Base-by-base conservation (phyloP, 2,329 filamentous ascomycete genomes). In the Ophidiomyces ophidiicola region DNA sequence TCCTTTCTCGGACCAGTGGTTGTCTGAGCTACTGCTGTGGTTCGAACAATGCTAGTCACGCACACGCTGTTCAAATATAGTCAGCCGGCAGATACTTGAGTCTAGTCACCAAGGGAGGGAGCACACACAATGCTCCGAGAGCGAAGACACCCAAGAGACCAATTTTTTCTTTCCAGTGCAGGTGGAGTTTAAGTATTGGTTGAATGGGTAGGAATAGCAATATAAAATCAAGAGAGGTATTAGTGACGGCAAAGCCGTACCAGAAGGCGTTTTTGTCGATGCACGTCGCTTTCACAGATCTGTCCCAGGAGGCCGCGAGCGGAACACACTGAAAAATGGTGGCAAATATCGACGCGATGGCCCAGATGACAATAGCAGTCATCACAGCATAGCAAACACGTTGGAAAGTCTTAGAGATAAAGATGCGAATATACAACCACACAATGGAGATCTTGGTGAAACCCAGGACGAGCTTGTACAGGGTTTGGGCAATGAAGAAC, bases 401-500 rank as follows among this genome's bases (percentile, higher is more conserved):
- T 53, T 60, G 64, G 32, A 72, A 72, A 53, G 59, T 64, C 26
- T 35, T 18, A 11, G 42, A 55, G 15, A 67, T 55, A 42, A 74
- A 74, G 32, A 73, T 70, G 19, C 69, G 67, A 17, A 70, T 66
- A 46, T 73, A 74, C 12, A 74, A 60, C 3, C 70, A 54, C 5
- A 73, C 52, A 37, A 72, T 69, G 2, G 70, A 71, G 1, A 62
- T 53, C 46, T 74, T 74, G 2, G 67, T 70, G 18, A 70, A 54
- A 48, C 69, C 70, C 42, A 73, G 66, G 31, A 66, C 66, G 44
- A 70, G 52, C 46, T 73, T 73, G 55, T 74, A 74, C 41, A 69
- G 66, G 34, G 68, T 63, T 46, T 73, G 69, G 2, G 66, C 62
- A 17, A 69, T 51, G 44, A 66, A 72, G 50, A 71, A 73, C 20